A percentile compares a stretch with the other conserved stretches of the same genome.
Conservation (phyloP, 306 rosid genomes). For the Cicer judaicum region DNA sequence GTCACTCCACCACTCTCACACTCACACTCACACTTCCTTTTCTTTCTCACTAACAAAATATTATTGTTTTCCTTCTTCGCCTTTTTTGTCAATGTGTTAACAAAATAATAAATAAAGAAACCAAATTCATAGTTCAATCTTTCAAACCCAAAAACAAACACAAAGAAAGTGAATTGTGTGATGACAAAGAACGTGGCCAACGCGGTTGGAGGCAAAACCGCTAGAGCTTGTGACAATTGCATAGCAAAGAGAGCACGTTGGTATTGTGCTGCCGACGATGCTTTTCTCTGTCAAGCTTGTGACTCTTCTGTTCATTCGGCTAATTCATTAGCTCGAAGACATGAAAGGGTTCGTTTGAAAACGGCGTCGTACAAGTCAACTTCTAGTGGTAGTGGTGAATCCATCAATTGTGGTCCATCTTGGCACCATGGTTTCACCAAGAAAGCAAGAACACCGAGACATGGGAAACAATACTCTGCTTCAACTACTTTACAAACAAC, state of each 20-base stretch:
- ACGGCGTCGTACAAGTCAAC: slow-evolving; percentile 54
- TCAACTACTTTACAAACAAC: slow-evolving; percentile 1
- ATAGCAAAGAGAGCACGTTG: slow-evolving; percentile 85
- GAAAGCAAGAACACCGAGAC: slow-evolving; percentile 79
- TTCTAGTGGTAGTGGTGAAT: neutral
- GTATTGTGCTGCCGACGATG: slow-evolving; percentile 98
- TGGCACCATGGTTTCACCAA: slow-evolving; percentile 77
- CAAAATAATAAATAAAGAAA: no score
- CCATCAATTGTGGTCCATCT: slow-evolving; percentile 45
- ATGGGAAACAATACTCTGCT: slow-evolving; percentile 47
- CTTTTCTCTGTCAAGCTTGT: slow-evolving; percentile 84
- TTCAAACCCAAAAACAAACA: neutral
- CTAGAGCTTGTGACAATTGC: slow-evolving; percentile 91
- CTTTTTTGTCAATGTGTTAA: neutral
- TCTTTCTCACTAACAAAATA: neutral
- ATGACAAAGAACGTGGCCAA: slow-evolving; percentile 59
- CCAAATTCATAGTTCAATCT: neutral
- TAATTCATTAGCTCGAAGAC: slow-evolving; percentile 73
- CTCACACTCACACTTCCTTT: no score
- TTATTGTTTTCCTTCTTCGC: neutral
- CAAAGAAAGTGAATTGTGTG: neutral
- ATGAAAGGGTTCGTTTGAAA: slow-evolving; percentile 70
- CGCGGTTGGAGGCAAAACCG: slow-evolving; percentile 78
- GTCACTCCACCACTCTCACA: slow-evolving; percentile 41
- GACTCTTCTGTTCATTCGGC: slow-evolving; percentile 91